Evolutionary conservation across 108 stramenopile species (phyloP).

Genomic region (Nannochloropsis salina): DNA sequence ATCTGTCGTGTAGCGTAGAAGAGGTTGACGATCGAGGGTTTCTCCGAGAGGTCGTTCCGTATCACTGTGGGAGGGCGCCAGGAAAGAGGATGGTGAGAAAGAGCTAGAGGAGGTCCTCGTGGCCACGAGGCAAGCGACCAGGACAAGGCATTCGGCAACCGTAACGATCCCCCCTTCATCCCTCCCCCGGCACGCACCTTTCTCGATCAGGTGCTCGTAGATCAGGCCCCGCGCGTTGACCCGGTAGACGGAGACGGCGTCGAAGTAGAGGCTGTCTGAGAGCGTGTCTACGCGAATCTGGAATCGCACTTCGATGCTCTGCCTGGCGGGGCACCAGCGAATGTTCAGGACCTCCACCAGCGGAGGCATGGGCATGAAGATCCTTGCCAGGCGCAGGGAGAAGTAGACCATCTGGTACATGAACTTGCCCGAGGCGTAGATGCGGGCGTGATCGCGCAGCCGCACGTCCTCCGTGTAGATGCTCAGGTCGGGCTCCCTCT

Average conservation of each 20-base stretch:
- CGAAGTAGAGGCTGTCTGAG: neutral
- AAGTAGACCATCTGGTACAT: neutral
- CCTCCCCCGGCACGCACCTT: neutral
- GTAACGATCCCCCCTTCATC: too few relatives aligned
- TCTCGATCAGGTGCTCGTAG: conserved; percentile 12
- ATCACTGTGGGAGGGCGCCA: neutral
- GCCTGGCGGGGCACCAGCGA: neutral
- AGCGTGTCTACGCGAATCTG: neutral
- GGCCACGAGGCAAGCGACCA: too few relatives aligned
- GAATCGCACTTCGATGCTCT: neutral
- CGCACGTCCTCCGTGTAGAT: conserved; percentile 19
- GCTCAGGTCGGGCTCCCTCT: conserved; percentile 1
- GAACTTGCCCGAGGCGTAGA: neutral
- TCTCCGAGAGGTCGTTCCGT: conserved; percentile 2
- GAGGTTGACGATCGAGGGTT: conserved; percentile 1
- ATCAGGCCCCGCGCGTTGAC: conserved; percentile 14
- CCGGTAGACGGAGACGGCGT: neutral
- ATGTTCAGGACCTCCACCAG: conserved; percentile 4
- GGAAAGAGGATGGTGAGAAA: neutral
- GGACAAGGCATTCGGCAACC: too few relatives aligned
- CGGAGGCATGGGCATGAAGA: conserved; percentile 12
- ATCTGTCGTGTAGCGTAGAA: neutral
- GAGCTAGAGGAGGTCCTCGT: neutral
- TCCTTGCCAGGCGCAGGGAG: neutral
- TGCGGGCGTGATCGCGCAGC: neutral